phyloP scores from a whole-genome alignment of 331 rosid genomes.

The Quercus phellos region DNA sequence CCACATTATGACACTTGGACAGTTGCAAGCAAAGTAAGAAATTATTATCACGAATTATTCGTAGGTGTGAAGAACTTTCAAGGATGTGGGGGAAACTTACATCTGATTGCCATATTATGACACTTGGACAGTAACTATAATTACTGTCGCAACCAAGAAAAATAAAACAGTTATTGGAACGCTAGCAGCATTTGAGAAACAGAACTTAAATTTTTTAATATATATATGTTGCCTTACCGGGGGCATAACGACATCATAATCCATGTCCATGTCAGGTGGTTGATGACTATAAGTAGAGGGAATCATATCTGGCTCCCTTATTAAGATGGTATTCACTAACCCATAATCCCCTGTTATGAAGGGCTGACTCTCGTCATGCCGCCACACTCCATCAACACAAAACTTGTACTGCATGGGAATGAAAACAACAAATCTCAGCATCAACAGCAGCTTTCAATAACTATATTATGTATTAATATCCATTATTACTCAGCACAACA shows the following conservation, averaged over 20 bases:
- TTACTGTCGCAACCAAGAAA: not conserved
- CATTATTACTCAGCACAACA: not conserved
- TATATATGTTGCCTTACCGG: conserved; percentile 21
- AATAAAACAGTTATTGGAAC: not conserved
- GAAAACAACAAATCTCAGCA: conserved; percentile 25
- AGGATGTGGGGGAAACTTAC: not conserved
- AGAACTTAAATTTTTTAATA: not conserved
- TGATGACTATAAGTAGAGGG: conserved; percentile 31
- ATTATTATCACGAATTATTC: too few relatives aligned
- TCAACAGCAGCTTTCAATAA: conserved; percentile 17
- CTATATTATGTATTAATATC: not conserved
- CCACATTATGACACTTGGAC: too few relatives aligned
- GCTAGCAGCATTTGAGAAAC: not conserved
- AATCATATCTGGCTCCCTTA: conserved; percentile 36
- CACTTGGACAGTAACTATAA: not conserved
- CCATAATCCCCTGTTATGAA: conserved; percentile 42
- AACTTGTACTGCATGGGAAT: conserved; percentile 46
- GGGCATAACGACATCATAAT: conserved; percentile 35
- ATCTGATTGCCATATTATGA: not conserved
- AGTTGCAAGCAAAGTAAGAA: too few relatives aligned
- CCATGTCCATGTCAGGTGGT: conserved; percentile 47
- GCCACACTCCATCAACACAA: conserved; percentile 55
- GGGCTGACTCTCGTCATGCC: conserved; percentile 49
- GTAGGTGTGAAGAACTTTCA: not conserved
- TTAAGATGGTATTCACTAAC: conserved; percentile 42